These are phyloP conservation scores for Carex littledalei DNA, from an alignment of 176 grass and related monocot species.

Conservation along the genomic window DNA sequence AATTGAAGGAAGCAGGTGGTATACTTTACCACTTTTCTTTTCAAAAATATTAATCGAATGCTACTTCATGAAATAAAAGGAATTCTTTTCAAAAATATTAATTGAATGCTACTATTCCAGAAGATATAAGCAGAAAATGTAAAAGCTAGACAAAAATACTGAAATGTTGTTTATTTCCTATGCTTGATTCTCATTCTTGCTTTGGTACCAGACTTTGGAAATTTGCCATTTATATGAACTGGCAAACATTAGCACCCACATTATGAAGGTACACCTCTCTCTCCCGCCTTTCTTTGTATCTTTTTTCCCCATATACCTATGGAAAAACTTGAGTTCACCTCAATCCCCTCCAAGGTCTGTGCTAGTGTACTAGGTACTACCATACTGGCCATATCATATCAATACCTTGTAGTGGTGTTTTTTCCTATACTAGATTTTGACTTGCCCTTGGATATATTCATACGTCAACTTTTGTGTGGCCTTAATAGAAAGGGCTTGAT, in stretches of 20 bases:
- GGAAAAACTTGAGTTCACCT: background rate
- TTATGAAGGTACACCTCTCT: constrained; percentile 71
- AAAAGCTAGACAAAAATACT: background rate
- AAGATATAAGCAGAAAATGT: background rate
- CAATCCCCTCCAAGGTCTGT: background rate
- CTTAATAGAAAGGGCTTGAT: background rate
- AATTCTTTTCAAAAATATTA: constrained; percentile 1
- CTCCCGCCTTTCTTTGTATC: constrained; percentile 11
- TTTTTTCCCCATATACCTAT: background rate
- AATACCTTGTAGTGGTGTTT: background rate
- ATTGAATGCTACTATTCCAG: background rate
- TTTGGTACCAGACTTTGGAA: constrained; percentile 78
- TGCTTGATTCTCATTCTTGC: constrained; percentile 8
- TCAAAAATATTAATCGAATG: background rate
- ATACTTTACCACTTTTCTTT: background rate
- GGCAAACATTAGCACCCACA: constrained; percentile 55
- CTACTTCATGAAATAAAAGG: background rate
- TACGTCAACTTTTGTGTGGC: background rate
- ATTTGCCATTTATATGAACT: constrained; percentile 84
- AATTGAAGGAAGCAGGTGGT: background rate
- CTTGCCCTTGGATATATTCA: background rate
- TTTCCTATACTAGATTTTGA: background rate
- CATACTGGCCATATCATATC: background rate
- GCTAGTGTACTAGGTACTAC: background rate
- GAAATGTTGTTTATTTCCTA: background rate